Evolutionary conservation across 164 flowering plant species (phyloP), one percentile per base, ranked within the genome.

Genomic region (Piper longum): DNA sequence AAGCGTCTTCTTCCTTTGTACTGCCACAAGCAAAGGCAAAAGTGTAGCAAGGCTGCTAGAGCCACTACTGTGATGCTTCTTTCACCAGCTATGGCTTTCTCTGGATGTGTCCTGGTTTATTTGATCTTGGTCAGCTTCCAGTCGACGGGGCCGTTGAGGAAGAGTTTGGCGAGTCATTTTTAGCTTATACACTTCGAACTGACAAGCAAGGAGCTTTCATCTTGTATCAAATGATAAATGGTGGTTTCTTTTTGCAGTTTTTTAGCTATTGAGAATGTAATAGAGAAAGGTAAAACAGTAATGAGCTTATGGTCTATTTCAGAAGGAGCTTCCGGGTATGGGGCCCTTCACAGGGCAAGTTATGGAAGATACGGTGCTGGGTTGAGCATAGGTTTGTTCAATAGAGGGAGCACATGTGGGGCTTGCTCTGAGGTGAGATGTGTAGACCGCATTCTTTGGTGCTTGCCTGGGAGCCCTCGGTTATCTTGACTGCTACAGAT

Each of bases 301-400:
- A 12, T 48, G 52, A 13, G 52, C 7, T 48, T 8, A 48, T 8
- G 7, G 52, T 5, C 14, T 5, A n/a, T 39, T 19, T 63, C 80
- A 85, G 91, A 76, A 59, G 91, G 89, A 16, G 91, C 96, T 65
- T 86, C 88, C 78, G 96, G 91, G 4, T 83, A 83, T 78, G 89
- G 89, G n/a, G 82, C 81, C 60, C 78, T 88, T 43, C 83, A 78
- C 75, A 77, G 44, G 72, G 57, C 61, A 7, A 76, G 68, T 67
- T 88, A 83, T 71, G 91, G 91, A 5, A 72, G 69, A 62, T 59
- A 78, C 70, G 85, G 79, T 62, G 83, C 91, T 51, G 91, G 81
- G 39, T 62, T 88, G 26, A 86, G 96, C 58, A 72, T 77, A 54
- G 67, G 71, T 61, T 68, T 86, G 67, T 88, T 88, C 75, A 81